Base-by-base conservation (phyloP, 208 protist species). In the Angomonas desouzai region DNA sequence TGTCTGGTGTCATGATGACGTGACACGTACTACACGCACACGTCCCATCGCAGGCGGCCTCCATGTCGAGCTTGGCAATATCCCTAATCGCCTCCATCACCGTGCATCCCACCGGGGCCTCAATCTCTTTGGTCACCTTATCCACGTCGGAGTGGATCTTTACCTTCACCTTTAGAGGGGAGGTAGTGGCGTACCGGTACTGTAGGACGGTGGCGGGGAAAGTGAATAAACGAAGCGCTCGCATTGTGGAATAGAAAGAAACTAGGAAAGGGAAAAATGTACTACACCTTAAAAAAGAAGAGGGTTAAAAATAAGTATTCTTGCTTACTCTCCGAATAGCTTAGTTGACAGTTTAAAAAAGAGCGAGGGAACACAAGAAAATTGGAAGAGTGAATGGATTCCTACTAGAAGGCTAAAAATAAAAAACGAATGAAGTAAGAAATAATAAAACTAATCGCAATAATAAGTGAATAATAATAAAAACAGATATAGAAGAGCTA, bases 11-110 rank as follows among this genome's bases (percentile, higher is more conserved):
- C 34, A 98, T 65, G 43, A 97, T 88, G 28, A 98, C 93, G 60
- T 98, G 97, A 68, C 97, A 99, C 10, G 97, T 99, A 55, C 89
- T 97, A 69, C 97, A 99, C 29, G 97, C 94, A 38, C 97, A 93
- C 7, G 93, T 97, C 25, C 89, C 89, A 48, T 98, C 97, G 68
- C 97, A 98, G 23, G 97, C 94, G 7, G 93, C 96, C 66, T 98
- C 96, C 60, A 98, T 87, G 64, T 98, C 96, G 25, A 99, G 65
- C 55, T 89, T 83, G 48, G 94, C 94, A 0, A 87, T 60, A 33
- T 90, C 86, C 23, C 98, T 91, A 45, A 97, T 93, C 4, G 91
- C 81, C 48, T 98, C 89, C 77, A 99, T 94, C 18, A 98, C 58
- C 3, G 79, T 87, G 25, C 87, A 61, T 18, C 96, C 96, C 9